Evolutionary conservation across 1,284 basidiomycete genomes (phyloP), one percentile per base, ranked within the genome.

Genomic region (Wallemia ichthyophaga): DNA sequence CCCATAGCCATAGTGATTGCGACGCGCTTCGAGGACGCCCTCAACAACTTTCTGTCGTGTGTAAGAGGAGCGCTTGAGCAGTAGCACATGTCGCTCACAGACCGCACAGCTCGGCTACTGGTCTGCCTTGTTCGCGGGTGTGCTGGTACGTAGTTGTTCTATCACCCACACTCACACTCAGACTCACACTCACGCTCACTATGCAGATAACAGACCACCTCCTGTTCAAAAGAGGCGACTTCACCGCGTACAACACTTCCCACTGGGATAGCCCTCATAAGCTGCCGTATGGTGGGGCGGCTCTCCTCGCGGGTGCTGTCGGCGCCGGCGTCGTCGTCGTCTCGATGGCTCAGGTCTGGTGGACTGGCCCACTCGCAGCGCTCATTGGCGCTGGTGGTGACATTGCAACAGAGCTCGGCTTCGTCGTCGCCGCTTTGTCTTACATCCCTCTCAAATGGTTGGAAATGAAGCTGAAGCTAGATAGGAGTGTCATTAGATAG

Each of bases 341-440:
- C 19, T 76, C 72, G 63, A 83, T 84, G 76, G 69, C 76, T 60
- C 81, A 84, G 66, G 75, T 75, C 7, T 84, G 81, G 82, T 84
- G 76, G 64, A 69, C 73, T 0, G 82, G 82, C 1, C 82, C 82
- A 1, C 77, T 84, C 54, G 82, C 78, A n/a, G 65, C 70, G 61
- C 72, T 60, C n/a, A 60, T 60, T 9, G 37, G 26, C 13, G 60
- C 57, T 11, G 74, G 81, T 19, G 82, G 82, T 0, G 82, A 84
- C 67, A 78, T 84, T 61, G 82, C 81, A n/a, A 81, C 84, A 61
- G 80, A 83, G 68, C 68, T 82, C 23, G 80, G 79, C 15, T 78
- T 83, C 62, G 72, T 67, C 0, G 63, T 76, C 11, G 74, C 75
- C 2, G 73, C 67, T 11, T 21, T 81, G 19, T 66, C 78, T 25